A percentile compares a stretch with the other conserved stretches of the same genome.
These are phyloP conservation scores for Lolium perenne DNA, from an alignment of 176 grass and related monocot species.

Conservation along the genomic window DNA sequence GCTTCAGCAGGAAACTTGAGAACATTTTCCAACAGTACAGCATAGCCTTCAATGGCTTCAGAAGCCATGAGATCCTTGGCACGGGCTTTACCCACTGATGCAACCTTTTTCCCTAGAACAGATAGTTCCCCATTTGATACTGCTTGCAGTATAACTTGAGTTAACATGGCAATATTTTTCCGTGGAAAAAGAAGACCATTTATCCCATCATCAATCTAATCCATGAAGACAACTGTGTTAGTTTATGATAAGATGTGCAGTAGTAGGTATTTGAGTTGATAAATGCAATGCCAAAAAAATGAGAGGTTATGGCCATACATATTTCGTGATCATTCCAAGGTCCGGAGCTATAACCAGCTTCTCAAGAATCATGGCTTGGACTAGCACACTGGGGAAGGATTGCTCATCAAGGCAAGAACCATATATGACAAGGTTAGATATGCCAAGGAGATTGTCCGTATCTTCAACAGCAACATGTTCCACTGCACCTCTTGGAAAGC, in stretches of 20 bases:
- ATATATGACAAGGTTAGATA: conserved; percentile 84
- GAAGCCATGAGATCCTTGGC: conserved; percentile 87
- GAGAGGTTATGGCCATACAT: conserved; percentile 59
- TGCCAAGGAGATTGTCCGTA: conserved; percentile 55
- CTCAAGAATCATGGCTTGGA: conserved; percentile 83
- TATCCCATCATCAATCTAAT: conserved; percentile 83
- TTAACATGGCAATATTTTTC: conserved; percentile 61
- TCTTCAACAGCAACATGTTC: conserved; percentile 65
- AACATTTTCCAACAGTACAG: conserved; percentile 68
- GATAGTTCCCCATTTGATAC: conserved; percentile 77
- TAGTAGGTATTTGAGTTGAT: conserved; percentile 12
- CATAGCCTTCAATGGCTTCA: conserved; percentile 81
- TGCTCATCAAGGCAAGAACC: conserved; percentile 91
- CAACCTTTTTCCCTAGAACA: conserved; percentile 67
- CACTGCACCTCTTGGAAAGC: conserved; percentile 67
- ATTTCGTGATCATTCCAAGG: conserved; percentile 77
- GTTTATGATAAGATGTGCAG: conserved; percentile 23
- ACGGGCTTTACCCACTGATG: conserved; percentile 70
- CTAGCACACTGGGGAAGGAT: conserved; percentile 76
- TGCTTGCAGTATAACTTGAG: conserved; percentile 58
- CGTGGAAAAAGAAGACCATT: conserved; percentile 86
- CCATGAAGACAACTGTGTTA: conserved; percentile 48
- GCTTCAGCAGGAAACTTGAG: conserved; percentile 76
- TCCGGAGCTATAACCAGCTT: conserved; percentile 96
- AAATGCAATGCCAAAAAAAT: conserved; percentile 40